Percentiles rank a stretch among this genome's conserved stretches.
Conservation (phyloP, 139 green algal genomes). For the Medakamo hakoo region DNA sequence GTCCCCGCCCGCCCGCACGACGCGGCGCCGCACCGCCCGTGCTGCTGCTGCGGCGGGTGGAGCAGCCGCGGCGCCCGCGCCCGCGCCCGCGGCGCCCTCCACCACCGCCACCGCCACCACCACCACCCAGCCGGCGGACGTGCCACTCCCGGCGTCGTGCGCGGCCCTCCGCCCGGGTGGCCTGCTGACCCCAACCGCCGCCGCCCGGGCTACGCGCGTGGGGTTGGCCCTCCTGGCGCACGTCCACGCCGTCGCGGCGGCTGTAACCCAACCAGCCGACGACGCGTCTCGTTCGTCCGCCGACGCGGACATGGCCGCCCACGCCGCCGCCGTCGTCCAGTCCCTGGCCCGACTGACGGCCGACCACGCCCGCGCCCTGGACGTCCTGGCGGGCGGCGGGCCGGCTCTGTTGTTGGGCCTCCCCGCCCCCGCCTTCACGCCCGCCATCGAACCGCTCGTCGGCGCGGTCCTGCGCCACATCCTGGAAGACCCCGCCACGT, state of each 20-base stretch:
- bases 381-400: conserved; percentile 36
- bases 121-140: too few relatives aligned
- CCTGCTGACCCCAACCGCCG: not conserved
- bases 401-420: conserved; percentile 54
- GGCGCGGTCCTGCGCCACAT: conserved; percentile 66
- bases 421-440: conserved; percentile 31
- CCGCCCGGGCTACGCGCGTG: not conserved
- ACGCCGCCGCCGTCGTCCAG: conserved; percentile 43
- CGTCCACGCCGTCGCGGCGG: not conserved
- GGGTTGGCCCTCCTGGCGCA: not conserved
- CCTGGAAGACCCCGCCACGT: conserved; percentile 71
- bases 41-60: too few relatives aligned
- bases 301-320: not conserved
- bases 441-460: conserved; percentile 46
- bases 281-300: not conserved
- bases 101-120: not conserved
- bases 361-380: not conserved
- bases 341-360: conserved; percentile 56
- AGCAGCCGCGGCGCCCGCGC: not conserved
- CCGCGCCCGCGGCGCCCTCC: conserved; percentile 5
- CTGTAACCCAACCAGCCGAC: too few relatives aligned
- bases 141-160: not conserved
- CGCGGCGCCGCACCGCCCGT: too few relatives aligned
- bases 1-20: too few relatives aligned
- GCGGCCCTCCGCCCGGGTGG: not conserved